Percentiles rank a stretch among this genome's conserved stretches.
These are phyloP conservation scores for Colletotrichum ledebouriae DNA, from an alignment of 2,329 filamentous ascomycete species.

Conservation along the genomic window DNA sequence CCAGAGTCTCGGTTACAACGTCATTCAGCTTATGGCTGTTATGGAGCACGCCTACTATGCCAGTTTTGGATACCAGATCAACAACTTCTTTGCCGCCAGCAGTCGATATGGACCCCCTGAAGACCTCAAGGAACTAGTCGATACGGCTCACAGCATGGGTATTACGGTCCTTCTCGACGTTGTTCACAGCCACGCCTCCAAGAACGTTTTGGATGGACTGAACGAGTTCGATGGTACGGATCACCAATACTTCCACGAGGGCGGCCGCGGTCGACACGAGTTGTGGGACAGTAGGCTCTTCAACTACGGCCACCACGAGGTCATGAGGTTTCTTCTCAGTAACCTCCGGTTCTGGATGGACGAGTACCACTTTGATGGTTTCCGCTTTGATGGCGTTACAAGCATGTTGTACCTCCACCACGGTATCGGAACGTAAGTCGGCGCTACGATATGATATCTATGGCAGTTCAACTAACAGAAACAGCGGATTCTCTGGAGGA, in stretches of 20 bases:
- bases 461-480: conserved; percentile 45
- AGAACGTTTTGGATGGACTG: conserved; percentile 94
- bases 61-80: conserved; percentile 98
- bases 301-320: conserved; percentile 96
- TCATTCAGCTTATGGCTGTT: conserved; percentile 97
- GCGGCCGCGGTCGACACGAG: conserved; percentile 86
- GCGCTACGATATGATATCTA: background rate
- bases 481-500: conserved; percentile 92
- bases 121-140: conserved; percentile 95
- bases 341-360: conserved; percentile 99
- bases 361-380: conserved; percentile 95
- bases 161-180: conserved; percentile 94
- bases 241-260: conserved; percentile 95
- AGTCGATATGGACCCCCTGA: conserved; percentile 95
- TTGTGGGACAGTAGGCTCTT: conserved; percentile 97
- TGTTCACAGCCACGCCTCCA: conserved; percentile 97
- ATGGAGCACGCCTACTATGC: conserved; percentile 99
- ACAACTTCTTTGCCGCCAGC: conserved; percentile 98
- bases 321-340: conserved; percentile 93
- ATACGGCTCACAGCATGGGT: conserved; percentile 92
- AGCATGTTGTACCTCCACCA: conserved; percentile 98
- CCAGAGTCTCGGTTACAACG: conserved; percentile 91
- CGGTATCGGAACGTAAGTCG: conserved; percentile 90
- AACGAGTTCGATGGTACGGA: conserved; percentile 97
- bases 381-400: conserved; percentile 97